Evolutionary conservation across 352 stramenopile genomes (phyloP).

Genomic region (Phytophthora hybrid): DNA sequence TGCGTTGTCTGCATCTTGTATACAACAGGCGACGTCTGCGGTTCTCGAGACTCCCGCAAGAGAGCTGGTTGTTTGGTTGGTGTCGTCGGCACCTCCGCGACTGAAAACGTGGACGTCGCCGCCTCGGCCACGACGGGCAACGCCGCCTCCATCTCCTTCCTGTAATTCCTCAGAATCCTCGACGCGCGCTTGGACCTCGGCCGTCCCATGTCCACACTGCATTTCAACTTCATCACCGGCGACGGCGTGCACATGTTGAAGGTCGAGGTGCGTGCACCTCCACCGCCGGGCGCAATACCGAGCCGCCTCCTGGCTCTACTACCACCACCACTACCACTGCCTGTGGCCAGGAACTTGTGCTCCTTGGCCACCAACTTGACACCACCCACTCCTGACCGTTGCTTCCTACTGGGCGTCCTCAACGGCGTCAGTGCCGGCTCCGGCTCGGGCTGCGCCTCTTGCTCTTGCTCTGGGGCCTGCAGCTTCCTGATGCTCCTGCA

Average conservation of each 20-base stretch:
- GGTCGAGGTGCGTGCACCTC: constrained; percentile 38
- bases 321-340: constrained; percentile 17
- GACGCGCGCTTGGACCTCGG: constrained; percentile 73
- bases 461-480: neutral
- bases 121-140: constrained; percentile 44
- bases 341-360: constrained; percentile 41
- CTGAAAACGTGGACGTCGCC: constrained; percentile 17
- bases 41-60: constrained; percentile 20
- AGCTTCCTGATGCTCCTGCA: constrained; percentile 53
- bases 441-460: constrained; percentile 1
- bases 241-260: constrained; percentile 85
- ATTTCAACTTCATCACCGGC: constrained; percentile 82
- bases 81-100: constrained; percentile 10
- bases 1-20: constrained; percentile 35
- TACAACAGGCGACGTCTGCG: constrained; percentile 34
- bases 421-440: constrained; percentile 22
- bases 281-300: constrained; percentile 18
- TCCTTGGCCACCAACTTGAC: constrained; percentile 50
- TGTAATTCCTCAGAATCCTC: constrained; percentile 49
- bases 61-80: constrained; percentile 21
- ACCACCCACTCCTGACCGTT: constrained; percentile 10
- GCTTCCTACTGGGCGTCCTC: constrained; percentile 38
- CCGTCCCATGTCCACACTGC: constrained; percentile 78
- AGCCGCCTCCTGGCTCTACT: constrained; percentile 34
- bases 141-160: constrained; percentile 65